Evolutionary conservation across 2,329 filamentous ascomycete species (phyloP), one percentile per base, ranked within the genome.

Genomic region (Harringtonia aguacate): DNA sequence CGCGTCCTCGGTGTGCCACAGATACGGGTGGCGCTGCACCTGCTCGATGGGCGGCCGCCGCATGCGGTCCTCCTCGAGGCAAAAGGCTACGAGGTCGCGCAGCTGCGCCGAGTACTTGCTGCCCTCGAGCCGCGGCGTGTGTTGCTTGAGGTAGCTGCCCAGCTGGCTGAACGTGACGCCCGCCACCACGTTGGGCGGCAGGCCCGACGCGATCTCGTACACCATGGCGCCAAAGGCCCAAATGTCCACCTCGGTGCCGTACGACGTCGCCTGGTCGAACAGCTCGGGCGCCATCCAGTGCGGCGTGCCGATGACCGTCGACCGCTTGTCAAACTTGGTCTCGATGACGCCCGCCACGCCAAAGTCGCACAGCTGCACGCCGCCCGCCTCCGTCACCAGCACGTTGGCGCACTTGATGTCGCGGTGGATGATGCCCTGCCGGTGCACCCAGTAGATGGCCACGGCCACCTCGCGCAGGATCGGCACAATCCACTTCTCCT

Each of bases 281-380:
- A 90, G 69, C 55, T 92, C 86, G 0, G 83, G 84, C 0, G 86
- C 84, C 85, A 92, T 89, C 83, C 85, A 92, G 60, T 89, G 80
- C 4, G 82, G 81, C 0, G 86, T 92, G 20, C 86, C 86, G 45
- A 90, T 84, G 39, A 90, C 81, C 1, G 86, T 90, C 4, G 81
- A 81, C 43, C 86, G 71, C 62, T 92, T 92, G 54, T 84, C 80
- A 44, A 80, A 73, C 52, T 84, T 81, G 35, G 73, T 81, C 57
- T 89, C 84, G 45, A 89, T 75, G 38, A 86, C 77, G 36, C 83
- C 84, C 24, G 86, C 84, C 39, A 92, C 84, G 50, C 86, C 86
- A 59, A 92, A 92, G 58, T 92, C 86, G 57, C 85, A 89, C 29
- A 92, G 73, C 59, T 92, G 86, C 8, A 92, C 82, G 24, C 77